Percentiles rank a stretch among this genome's conserved stretches.
phyloP scores from a whole-genome alignment of 1,284 basidiomycete genomes.

The Agaricales sp. region DNA sequence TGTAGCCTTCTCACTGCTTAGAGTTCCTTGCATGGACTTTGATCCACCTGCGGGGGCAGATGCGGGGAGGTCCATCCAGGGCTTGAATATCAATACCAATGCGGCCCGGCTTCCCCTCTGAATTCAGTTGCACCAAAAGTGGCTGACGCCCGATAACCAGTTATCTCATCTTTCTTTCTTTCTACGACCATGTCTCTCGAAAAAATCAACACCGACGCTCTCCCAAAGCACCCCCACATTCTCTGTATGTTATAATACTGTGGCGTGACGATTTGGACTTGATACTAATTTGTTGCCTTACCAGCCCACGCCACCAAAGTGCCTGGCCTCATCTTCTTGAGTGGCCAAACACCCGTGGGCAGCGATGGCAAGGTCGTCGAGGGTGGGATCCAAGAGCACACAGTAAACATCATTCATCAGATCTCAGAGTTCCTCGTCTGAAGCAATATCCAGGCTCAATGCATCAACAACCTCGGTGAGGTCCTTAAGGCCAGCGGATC shows the following conservation, averaged over 20 bases:
- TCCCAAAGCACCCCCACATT: conserved; percentile 31
- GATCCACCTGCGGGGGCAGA: too few species aligned
- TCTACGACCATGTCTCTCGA: conserved; percentile 30
- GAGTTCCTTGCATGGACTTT: too few species aligned
- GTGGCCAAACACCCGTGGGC: conserved; percentile 45
- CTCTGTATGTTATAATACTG: conserved; percentile 33
- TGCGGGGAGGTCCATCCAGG: too few species aligned
- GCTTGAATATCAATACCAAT: too few species aligned
- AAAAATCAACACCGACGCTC: conserved; percentile 38
- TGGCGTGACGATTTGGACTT: conserved; percentile 1
- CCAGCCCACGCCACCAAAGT: conserved; percentile 46
- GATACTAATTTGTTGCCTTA: not conserved
- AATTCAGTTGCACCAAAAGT: too few species aligned
- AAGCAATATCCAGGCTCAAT: conserved; percentile 32
- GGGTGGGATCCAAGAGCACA: conserved; percentile 48
- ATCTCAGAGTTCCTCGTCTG: conserved; percentile 3
- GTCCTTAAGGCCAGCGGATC: conserved; percentile 42
- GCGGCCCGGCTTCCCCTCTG: too few species aligned
- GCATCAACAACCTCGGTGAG: conserved; percentile 40
- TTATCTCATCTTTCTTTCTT: conserved; percentile 2
- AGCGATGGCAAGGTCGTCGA: conserved; percentile 33
- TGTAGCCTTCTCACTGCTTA: too few species aligned
- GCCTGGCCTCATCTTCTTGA: conserved; percentile 46
- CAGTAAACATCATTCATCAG: conserved; percentile 23
- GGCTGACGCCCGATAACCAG: too few species aligned